Base-by-base conservation (phyloP, 1,139 yeast genomes). In the Groenewaldozyma auringiensis region DNA sequence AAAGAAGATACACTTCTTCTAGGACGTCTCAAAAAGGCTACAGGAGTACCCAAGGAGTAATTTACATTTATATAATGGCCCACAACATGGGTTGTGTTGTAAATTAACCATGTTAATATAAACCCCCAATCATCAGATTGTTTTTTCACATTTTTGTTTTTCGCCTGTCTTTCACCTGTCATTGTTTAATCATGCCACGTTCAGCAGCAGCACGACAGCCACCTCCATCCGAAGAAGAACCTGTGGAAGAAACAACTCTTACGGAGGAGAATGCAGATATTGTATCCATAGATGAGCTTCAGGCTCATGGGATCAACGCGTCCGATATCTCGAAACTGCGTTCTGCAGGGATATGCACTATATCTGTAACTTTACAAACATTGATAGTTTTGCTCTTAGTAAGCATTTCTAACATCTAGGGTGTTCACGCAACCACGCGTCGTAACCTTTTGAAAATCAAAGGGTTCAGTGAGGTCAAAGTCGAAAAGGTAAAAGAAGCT, bases 401-500 rank as follows among this genome's bases (percentile, higher is more conserved):
- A 25, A 36, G 20, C n/a, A 3, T 29, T 8, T 18, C 20, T 20
- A 31, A 45, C 49, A 29, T 18, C 13, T 39, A 72, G 77, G 68
- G 79, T 2, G 77, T 73, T 1, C 61, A 75, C 14, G 73, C 81
- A 13, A 73, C 75, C 0, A 78, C 82, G 1, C 68, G 79, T 51
- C 64, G 81, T 47, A 75, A 75, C 48, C 50, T 76, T 47, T 61
- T 72, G 37, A 76, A 75, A 57, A 74, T 76, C 42, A 75, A 74
- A 53, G 81, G 81, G 0, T 58, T 78, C 36, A 73, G 79, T 54
- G 83, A 75, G 50, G 71, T 72, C 14, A 78, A 78, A 54, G 81
- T 78, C 13, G 82, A 78, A 38, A 78, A 78, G 35, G 75, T 78
- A 47, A 78, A 78, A 56, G 83, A 78, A 50, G 81, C 81, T 1